Evolutionary conservation across 352 stramenopile genomes (phyloP), one percentile per base, ranked within the genome.

Genomic region (Phytophthora tentaculata): DNA sequence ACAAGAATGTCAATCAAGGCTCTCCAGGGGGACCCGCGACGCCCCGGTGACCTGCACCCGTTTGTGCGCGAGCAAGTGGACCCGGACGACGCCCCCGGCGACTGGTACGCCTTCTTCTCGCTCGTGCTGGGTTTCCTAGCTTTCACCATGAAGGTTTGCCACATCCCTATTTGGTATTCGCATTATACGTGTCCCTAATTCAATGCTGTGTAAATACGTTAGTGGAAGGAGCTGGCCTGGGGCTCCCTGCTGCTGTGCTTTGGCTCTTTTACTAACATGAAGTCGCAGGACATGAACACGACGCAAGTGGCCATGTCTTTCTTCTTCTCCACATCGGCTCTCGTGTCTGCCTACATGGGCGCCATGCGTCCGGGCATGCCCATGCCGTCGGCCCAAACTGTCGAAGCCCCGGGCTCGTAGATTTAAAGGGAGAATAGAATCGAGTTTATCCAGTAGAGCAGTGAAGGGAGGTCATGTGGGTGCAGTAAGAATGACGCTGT

Each of bases 141-240:
- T 56, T 91, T 93, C 76, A 85, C 67, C 29, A 64, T 89, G 69
- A 90, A 88, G 78, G 85, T 93, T 57, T 56, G 44, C n/a, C n/a
- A n/a, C n/a, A n/a, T n/a, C n/a, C n/a, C n/a, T n/a, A n/a, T n/a
- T n/a, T n/a, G n/a, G n/a, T n/a, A n/a, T n/a, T n/a, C n/a, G n/a
- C n/a, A n/a, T n/a, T n/a, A n/a, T n/a, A n/a, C n/a, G n/a, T n/a
- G n/a, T n/a, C n/a, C n/a, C n/a, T n/a, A n/a, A n/a, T n/a, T n/a
- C n/a, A n/a, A n/a, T n/a, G n/a, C n/a, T n/a, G n/a, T n/a, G n/a
- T n/a, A n/a, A n/a, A n/a, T n/a, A n/a, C n/a, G n/a, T 56, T 20
- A 92, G 84, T 88, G 71, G 77, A 91, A 93, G 71, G 61, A 77
- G 55, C 61, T 87, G 55, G 85, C 83, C 47, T 94, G 81, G 80